Conservation (phyloP, 2,329 filamentous ascomycete species). For the Ophiosphaerella herpotricha region DNA sequence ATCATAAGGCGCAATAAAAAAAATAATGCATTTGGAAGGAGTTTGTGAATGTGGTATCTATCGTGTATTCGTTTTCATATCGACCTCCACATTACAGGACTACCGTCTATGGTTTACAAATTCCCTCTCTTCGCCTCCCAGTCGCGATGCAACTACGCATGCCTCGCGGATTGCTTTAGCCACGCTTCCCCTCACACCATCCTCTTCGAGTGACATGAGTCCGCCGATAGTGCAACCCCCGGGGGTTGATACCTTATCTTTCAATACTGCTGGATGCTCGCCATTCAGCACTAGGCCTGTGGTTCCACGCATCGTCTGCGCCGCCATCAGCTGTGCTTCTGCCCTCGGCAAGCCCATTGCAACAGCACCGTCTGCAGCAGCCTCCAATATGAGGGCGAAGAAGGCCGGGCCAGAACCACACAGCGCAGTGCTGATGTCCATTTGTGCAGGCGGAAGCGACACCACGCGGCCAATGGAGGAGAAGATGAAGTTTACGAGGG, state of each 20-base stretch:
- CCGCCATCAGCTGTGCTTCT: slow-evolving; percentile 77
- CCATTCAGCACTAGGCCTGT: slow-evolving; percentile 70
- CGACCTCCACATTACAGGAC: neutral
- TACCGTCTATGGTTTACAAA: slow-evolving; percentile 51
- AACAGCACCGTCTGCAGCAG: slow-evolving; percentile 75
- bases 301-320: slow-evolving; percentile 77
- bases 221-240: slow-evolving; percentile 80
- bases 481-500: slow-evolving; percentile 77
- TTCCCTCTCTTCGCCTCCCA: slow-evolving; percentile 59
- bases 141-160: slow-evolving; percentile 69
- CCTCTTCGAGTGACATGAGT: slow-evolving; percentile 74
- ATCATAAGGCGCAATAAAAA: slow-evolving; percentile 4
- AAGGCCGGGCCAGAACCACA: slow-evolving; percentile 78
- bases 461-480: slow-evolving; percentile 72
- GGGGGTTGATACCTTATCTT: slow-evolving; percentile 77
- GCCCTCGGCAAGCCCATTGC: slow-evolving; percentile 76
- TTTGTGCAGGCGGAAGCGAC: slow-evolving; percentile 66
- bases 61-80: neutral
- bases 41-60: slow-evolving; percentile 7
- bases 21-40: neutral
- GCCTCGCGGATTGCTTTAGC: slow-evolving; percentile 72
- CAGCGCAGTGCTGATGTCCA: slow-evolving; percentile 75
- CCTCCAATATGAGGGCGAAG: slow-evolving; percentile 75
- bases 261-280: slow-evolving; percentile 74
- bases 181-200: slow-evolving; percentile 68